phyloP scores from a whole-genome alignment of 192 early-diverging fungal genomes.

The Gaertneriomyces semiglobifer region DNA sequence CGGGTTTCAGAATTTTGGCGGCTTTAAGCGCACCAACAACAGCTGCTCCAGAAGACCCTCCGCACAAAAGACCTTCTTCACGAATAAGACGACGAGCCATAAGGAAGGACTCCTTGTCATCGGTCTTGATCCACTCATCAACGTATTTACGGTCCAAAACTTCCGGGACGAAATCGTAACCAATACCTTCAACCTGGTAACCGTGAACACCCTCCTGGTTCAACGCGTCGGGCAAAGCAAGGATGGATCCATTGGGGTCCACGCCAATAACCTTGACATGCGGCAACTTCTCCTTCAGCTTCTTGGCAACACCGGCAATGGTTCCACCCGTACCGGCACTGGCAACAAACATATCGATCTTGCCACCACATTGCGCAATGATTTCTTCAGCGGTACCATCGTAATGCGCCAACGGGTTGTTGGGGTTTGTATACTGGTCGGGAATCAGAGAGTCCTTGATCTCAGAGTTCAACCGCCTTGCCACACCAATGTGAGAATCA shows the following conservation, averaged over 20 bases:
- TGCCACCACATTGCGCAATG: slow-evolving; percentile 69
- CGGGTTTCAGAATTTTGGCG: slow-evolving; percentile 77
- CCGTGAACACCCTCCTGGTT: slow-evolving; percentile 62
- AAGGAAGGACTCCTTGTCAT: slow-evolving; percentile 92
- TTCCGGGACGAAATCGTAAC: slow-evolving; percentile 98
- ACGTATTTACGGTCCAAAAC: slow-evolving; percentile 79
- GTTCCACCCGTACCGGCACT: slow-evolving; percentile 98
- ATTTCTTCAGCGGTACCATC: slow-evolving; percentile 67
- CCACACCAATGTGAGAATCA: slow-evolving; percentile 97
- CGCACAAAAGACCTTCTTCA: slow-evolving; percentile 94
- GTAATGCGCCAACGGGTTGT: slow-evolving; percentile 98
- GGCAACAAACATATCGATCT: slow-evolving; percentile 94
- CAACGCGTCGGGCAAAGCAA: slow-evolving; percentile 81
- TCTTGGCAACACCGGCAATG: slow-evolving; percentile 88
- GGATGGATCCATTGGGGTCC: slow-evolving; percentile 91
- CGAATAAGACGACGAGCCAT: slow-evolving; percentile 94
- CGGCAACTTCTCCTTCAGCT: slow-evolving; percentile 93
- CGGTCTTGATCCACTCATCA: slow-evolving; percentile 95
- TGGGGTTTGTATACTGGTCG: slow-evolving; percentile 94
- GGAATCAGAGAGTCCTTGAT: slow-evolving; percentile 96
- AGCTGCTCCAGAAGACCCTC: slow-evolving; percentile 93
- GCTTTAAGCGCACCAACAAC: slow-evolving; percentile 83
- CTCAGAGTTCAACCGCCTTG: slow-evolving; percentile 86
- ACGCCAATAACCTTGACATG: slow-evolving; percentile 84
- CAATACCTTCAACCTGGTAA: slow-evolving; percentile 98